These are phyloP conservation scores for Talaromyces trachyspermus DNA, from an alignment of 495 filamentous ascomycete genomes.

Conservation along the genomic window DNA sequence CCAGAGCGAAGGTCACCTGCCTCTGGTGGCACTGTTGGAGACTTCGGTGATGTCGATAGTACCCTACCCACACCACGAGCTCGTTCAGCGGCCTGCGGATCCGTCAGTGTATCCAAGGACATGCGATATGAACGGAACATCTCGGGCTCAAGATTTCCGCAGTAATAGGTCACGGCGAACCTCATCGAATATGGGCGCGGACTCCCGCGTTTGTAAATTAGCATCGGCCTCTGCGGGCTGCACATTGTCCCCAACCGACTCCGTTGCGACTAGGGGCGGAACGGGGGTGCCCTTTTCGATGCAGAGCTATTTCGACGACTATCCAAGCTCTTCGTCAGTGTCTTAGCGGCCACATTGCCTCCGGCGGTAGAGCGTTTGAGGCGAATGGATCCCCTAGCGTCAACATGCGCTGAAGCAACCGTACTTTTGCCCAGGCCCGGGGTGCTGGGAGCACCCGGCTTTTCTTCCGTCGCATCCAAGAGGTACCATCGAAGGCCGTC, in stretches of 20 bases:
- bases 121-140: constrained; percentile 5
- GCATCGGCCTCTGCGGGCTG: constrained; percentile 27
- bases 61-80: not conserved
- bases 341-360: constrained; percentile 62
- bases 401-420: constrained; percentile 80
- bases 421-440: constrained; percentile 84
- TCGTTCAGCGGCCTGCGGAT: constrained; percentile 9
- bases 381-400: constrained; percentile 66
- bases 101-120: constrained; percentile 12
- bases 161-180: constrained; percentile 41
- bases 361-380: constrained; percentile 48
- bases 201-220: constrained; percentile 27
- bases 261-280: constrained; percentile 26
- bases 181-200: constrained; percentile 38
- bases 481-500: constrained; percentile 96
- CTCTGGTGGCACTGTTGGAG: constrained; percentile 14
- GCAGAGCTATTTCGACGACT: constrained; percentile 80
- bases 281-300: constrained; percentile 57
- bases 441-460: constrained; percentile 85
- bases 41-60: constrained; percentile 15
- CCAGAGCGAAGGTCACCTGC: constrained; percentile 9
- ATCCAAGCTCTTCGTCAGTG: constrained; percentile 78
- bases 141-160: constrained; percentile 33
- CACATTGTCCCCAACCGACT: constrained; percentile 30
- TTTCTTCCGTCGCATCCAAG: constrained; percentile 88